Evolutionary conservation across 2,329 filamentous ascomycete species (phyloP).

Genomic region (Fusarium succisae): DNA sequence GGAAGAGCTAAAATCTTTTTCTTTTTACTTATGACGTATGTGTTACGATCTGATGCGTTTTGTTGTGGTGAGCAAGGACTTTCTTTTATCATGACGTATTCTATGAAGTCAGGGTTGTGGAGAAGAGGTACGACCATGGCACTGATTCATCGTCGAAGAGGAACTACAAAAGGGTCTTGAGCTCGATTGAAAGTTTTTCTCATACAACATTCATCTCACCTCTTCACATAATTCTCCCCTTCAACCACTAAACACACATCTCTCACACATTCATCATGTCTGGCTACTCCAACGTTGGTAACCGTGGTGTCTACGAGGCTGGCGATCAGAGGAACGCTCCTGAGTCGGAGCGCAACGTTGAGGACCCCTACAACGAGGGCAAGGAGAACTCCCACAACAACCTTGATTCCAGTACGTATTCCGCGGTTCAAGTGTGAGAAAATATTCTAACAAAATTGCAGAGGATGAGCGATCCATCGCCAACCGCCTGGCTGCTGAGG

Average conservation of each 20-base stretch:
- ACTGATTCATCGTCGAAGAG: conserved; percentile 25
- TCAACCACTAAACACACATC: background rate
- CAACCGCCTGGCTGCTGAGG: conserved; percentile 74
- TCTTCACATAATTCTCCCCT: background rate
- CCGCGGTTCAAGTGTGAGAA: conserved; percentile 49
- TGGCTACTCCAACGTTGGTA: conserved; percentile 72
- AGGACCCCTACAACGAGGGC: conserved; percentile 76
- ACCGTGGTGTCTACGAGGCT: conserved; percentile 73
- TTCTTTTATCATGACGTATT: conserved; percentile 41
- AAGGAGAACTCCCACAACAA: conserved; percentile 73
- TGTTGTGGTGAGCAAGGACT: conserved; percentile 17
- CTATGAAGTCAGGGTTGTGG: conserved; percentile 44
- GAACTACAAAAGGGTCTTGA: conserved; percentile 34
- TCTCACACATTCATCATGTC: conserved; percentile 43
- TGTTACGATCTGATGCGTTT: conserved; percentile 17
- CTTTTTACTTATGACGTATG: conserved; percentile 33
- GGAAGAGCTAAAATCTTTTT: conserved; percentile 14
- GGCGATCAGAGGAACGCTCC: conserved; percentile 78
- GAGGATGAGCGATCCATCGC: conserved; percentile 78
- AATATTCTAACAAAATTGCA: conserved; percentile 39
- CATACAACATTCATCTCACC: background rate
- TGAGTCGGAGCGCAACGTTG: conserved; percentile 58
- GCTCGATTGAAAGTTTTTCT: background rate
- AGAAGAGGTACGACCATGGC: conserved; percentile 22
- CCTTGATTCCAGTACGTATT: conserved; percentile 74